phyloP scores from a whole-genome alignment of 2,329 filamentous ascomycete species.

The Metarhizium humberi region DNA sequence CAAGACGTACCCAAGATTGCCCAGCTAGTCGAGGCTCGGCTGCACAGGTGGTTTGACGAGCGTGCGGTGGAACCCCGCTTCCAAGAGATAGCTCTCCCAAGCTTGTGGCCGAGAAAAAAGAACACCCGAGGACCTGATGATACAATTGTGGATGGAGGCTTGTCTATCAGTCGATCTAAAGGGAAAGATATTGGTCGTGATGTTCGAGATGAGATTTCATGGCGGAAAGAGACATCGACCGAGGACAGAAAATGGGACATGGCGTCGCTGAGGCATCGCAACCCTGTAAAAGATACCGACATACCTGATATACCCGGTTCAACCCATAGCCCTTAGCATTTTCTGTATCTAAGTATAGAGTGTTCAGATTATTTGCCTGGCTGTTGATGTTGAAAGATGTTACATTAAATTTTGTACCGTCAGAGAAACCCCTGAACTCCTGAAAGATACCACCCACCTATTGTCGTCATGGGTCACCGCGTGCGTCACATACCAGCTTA shows the following conservation, averaged over 20 bases:
- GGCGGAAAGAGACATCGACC: constrained; percentile 32
- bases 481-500: neutral
- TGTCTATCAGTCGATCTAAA: constrained; percentile 41
- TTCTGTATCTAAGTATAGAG: neutral
- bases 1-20: constrained; percentile 87
- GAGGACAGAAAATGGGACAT: constrained; percentile 32
- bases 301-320: constrained; percentile 38
- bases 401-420: constrained; percentile 5
- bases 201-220: constrained; percentile 36
- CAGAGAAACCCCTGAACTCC: neutral
- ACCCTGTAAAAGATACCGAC: constrained; percentile 26
- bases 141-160: constrained; percentile 33
- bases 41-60: constrained; percentile 84
- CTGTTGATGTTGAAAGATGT: neutral
- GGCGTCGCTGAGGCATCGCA: constrained; percentile 28
- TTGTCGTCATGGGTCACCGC: neutral
- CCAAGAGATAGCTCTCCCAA: constrained; percentile 77
- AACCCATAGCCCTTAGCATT: constrained; percentile 27
- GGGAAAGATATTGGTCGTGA: constrained; percentile 44
- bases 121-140: constrained; percentile 70
- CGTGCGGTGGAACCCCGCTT: constrained; percentile 78
- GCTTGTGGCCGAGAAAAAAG: constrained; percentile 74
- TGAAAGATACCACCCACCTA: neutral
- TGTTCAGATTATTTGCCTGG: neutral
- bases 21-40: constrained; percentile 67